These are phyloP conservation scores for Carex parvula DNA, from an alignment of 176 grass and related monocot genomes.

Conservation along the genomic window DNA sequence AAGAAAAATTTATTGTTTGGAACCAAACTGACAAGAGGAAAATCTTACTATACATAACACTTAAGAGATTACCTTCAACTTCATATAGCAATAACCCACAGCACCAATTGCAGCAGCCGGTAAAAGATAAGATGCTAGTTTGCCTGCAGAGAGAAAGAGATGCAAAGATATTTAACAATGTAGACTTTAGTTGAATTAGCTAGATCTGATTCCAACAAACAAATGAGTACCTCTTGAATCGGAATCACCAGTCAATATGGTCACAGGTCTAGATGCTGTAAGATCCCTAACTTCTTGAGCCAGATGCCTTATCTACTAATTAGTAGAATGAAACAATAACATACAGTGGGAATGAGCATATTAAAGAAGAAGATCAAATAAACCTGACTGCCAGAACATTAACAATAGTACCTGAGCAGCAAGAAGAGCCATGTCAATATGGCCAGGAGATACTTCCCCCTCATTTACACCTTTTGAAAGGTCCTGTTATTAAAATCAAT, in stretches of 20 bases:
- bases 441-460: slow-evolving; percentile 39
- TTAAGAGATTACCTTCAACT: slow-evolving; percentile 74
- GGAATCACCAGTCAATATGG: slow-evolving; percentile 68
- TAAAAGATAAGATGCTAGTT: slow-evolving; percentile 79
- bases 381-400: not conserved
- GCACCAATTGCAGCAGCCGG: slow-evolving; percentile 87
- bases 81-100: slow-evolving; percentile 96
- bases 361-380: slow-evolving; percentile 7
- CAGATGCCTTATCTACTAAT: slow-evolving; percentile 71
- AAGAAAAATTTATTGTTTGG: not conserved
- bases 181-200: slow-evolving; percentile 2
- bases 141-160: slow-evolving; percentile 35
- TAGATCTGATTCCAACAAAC: slow-evolving; percentile 23
- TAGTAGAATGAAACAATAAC: slow-evolving; percentile 18
- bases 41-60: not conserved
- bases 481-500: slow-evolving; percentile 44
- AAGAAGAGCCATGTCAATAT: slow-evolving; percentile 70
- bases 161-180: slow-evolving; percentile 19
- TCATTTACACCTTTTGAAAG: slow-evolving; percentile 75
- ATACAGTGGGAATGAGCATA: not conserved
- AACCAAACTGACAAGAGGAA: not conserved
- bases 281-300: slow-evolving; percentile 91
- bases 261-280: slow-evolving; percentile 64
- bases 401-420: slow-evolving; percentile 69
- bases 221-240: slow-evolving; percentile 52